Percentiles rank a stretch among this genome's conserved stretches.
Conservation (phyloP, 169 alveolate genomes). For the Cardiosporidium cionae region DNA sequence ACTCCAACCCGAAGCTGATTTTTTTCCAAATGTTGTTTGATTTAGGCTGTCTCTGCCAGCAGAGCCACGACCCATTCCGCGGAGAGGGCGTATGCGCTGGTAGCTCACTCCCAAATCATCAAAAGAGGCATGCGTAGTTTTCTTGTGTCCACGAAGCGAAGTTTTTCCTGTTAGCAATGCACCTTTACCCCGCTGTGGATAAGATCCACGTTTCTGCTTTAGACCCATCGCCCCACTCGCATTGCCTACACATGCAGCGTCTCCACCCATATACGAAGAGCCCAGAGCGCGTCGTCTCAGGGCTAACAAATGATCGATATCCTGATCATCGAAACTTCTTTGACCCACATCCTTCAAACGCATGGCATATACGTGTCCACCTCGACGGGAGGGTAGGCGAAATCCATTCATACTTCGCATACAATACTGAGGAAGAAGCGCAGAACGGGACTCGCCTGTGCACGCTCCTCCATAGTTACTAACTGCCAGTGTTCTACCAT, state of each 20-base stretch:
- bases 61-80: neutral
- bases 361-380: conserved; percentile 27
- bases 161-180: neutral
- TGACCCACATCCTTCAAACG: conserved; percentile 39
- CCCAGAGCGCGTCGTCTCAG: conserved; percentile 29
- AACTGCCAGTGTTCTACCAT: neutral
- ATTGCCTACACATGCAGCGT: no score
- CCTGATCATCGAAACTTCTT: conserved; percentile 43
- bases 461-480: neutral
- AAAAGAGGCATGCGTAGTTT: no score
- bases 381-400: conserved; percentile 28
- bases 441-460: neutral
- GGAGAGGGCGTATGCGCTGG: no score
- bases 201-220: neutral
- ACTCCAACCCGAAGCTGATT: conserved; percentile 62
- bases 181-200: neutral
- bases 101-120: neutral
- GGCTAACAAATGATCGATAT: no score
- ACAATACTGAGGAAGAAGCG: neutral
- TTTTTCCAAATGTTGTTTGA: conserved; percentile 52
- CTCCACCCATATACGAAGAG: no score
- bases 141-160: no score
- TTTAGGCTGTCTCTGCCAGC: conserved; percentile 31
- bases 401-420: neutral
- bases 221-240: no score